Evolutionary conservation across 1,139 yeast species (phyloP).

Genomic region (Blastobotrys proliferans): DNA sequence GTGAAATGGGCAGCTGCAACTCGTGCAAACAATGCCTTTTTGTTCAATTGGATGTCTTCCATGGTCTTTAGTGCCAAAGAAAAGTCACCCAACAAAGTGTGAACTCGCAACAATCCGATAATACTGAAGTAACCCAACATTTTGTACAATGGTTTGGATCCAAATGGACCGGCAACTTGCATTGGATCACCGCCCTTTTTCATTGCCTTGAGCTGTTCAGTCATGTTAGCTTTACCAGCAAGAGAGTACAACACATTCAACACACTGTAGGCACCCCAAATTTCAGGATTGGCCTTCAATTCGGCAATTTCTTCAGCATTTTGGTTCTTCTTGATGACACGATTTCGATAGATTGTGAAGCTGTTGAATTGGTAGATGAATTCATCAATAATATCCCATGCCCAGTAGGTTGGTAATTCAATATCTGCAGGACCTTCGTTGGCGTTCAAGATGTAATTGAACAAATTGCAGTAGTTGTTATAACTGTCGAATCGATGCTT

Average conservation of each 20-base stretch:
- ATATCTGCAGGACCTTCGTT: slow-evolving; percentile 40
- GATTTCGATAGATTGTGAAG: slow-evolving; percentile 42
- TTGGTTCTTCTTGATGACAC: slow-evolving; percentile 34
- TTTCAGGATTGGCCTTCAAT: slow-evolving; percentile 39
- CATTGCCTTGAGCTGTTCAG: slow-evolving; percentile 41
- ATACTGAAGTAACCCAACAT: slow-evolving; percentile 47
- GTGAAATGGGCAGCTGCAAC: slow-evolving; percentile 48
- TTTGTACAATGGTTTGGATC: slow-evolving; percentile 41
- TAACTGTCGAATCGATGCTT: slow-evolving; percentile 46
- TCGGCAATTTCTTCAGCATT: slow-evolving; percentile 32
- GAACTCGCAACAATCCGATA: slow-evolving; percentile 47
- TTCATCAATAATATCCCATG: slow-evolving; percentile 50
- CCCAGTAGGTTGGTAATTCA: slow-evolving; percentile 47
- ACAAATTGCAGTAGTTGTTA: slow-evolving; percentile 47
- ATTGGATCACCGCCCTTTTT: slow-evolving; percentile 34
- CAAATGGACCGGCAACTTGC: slow-evolving; percentile 44
- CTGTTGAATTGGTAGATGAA: slow-evolving; percentile 48
- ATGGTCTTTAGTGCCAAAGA: slow-evolving; percentile 45
- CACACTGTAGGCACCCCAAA: slow-evolving; percentile 47
- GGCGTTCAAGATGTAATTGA: slow-evolving; percentile 43
- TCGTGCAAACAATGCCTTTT: slow-evolving; percentile 43
- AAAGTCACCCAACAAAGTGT: slow-evolving; percentile 47
- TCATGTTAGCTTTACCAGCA: slow-evolving; percentile 42
- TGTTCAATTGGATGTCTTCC: slow-evolving; percentile 45
- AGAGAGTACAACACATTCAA: slow-evolving; percentile 47